Evolutionary conservation across 768 basidiomycete species (phyloP), one percentile per base, ranked within the genome.

Genomic region (Lentinula detonsa): DNA sequence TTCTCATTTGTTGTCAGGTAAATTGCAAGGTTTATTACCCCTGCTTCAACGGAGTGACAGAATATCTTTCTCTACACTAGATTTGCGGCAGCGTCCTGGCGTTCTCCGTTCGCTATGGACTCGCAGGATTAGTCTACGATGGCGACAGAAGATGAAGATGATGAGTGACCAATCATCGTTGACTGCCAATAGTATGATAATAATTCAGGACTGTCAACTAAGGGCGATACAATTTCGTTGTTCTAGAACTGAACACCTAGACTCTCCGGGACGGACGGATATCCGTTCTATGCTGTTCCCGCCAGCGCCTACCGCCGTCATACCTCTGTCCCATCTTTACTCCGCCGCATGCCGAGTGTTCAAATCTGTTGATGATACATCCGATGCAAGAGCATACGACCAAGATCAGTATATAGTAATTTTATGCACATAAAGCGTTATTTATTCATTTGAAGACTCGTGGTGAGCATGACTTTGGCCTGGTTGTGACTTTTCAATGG

Each of bases 81-180:
- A 72, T 88, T 62, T 75, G 78, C 9, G 91, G 95, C 49, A 97
- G 93, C 72, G 67, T 84, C 4, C 58, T 91, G 9, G 97, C 93
- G 7, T 98, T 98, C 71, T 76, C 81, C 21, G 83, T 98, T 35
- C 81, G 96, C 66, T 98, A 99, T 67, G 95, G 95, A 8, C 79
- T 95, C 11, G 94, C 93, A 3, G 83, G 89, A 51, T 78, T 96
- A 59, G 81, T 97, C 48, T 99, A 97, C 70, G 95, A 96, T 68
- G 94, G 93, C 9, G 93, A 94, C 75, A 81, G 95, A 70, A 78
- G 93, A 70, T 94, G 69, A 78, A 73, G 51, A 53, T 28, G 28
- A 28, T 3, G 28, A 16, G 10, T 13, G 8, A 9, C 31, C 31
- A 51, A 51, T 33, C 50, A 34, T 15, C 33, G 50, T 34, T 11